Evolutionary conservation across 768 basidiomycete species (phyloP).

Genomic region (Trametes cinnabarina): DNA sequence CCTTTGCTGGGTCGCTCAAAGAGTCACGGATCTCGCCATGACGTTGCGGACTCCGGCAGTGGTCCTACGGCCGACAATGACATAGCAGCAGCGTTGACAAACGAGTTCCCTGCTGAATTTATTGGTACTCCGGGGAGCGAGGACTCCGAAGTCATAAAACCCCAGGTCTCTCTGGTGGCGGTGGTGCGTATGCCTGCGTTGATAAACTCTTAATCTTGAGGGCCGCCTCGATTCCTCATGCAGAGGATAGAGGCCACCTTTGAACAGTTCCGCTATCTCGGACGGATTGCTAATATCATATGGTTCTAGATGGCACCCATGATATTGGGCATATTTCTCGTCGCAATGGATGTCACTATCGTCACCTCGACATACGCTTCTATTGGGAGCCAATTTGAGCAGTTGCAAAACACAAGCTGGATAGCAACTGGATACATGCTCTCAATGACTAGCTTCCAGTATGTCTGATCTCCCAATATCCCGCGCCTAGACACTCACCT

Average conservation of each 20-base stretch:
- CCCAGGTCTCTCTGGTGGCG: constrained; percentile 10
- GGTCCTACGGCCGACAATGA: too few relatives aligned
- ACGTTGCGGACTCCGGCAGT: too few relatives aligned
- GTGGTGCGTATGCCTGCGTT: constrained; percentile 7
- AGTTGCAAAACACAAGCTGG: constrained; percentile 66
- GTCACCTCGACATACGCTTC: constrained; percentile 34
- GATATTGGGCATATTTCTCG: constrained; percentile 32
- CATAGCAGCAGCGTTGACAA: too few relatives aligned
- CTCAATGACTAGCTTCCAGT: constrained; percentile 62
- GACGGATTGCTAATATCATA: background rate
- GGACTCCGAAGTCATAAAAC: background rate
- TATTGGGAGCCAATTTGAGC: constrained; percentile 49
- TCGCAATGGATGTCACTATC: constrained; percentile 35
- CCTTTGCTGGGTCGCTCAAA: too few relatives aligned
- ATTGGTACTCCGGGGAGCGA: too few relatives aligned
- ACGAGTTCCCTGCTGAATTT: too few relatives aligned
- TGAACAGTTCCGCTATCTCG: background rate
- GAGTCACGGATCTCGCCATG: too few relatives aligned
- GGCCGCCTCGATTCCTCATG: too few relatives aligned
- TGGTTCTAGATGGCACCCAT: constrained; percentile 28
- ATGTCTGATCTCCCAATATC: too few relatives aligned
- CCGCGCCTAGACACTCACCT: too few relatives aligned
- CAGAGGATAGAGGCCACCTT: too few relatives aligned
- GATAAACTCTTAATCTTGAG: too few relatives aligned
- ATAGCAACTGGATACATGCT: constrained; percentile 64